Evolutionary conservation across 2,329 filamentous ascomycete species (phyloP).

Genomic region (Metarhizium brunneum): DNA sequence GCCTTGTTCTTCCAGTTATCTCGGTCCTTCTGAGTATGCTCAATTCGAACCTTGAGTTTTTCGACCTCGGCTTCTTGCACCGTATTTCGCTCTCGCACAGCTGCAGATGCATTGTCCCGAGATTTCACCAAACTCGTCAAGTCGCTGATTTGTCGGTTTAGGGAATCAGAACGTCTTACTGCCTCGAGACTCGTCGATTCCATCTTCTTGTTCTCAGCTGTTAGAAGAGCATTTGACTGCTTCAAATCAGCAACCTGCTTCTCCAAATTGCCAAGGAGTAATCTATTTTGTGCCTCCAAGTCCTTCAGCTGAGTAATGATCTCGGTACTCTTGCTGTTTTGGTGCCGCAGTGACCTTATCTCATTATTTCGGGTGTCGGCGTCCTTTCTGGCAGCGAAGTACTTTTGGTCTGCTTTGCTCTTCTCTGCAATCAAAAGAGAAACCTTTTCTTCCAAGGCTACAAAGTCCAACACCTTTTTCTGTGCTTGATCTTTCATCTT

Average conservation of each 20-base stretch:
- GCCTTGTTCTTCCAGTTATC: slow-evolving; percentile 81
- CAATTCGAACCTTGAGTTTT: slow-evolving; percentile 66
- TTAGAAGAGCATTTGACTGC: slow-evolving; percentile 63
- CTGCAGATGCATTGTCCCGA: slow-evolving; percentile 56
- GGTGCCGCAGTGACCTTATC: slow-evolving; percentile 66
- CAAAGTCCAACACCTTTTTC: slow-evolving; percentile 76
- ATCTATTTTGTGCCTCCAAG: slow-evolving; percentile 67
- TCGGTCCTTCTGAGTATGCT: slow-evolving; percentile 71
- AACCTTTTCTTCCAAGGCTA: slow-evolving; percentile 68
- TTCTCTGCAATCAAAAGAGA: slow-evolving; percentile 74
- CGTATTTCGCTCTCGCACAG: slow-evolving; percentile 46
- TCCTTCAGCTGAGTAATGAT: slow-evolving; percentile 93
- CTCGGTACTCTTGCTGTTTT: slow-evolving; percentile 85
- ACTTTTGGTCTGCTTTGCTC: slow-evolving; percentile 94
- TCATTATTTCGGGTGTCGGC: slow-evolving; percentile 80
- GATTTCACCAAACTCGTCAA: slow-evolving; percentile 63
- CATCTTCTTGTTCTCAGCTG: slow-evolving; percentile 63
- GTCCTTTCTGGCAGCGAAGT: slow-evolving; percentile 90
- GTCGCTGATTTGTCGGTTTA: slow-evolving; percentile 68
- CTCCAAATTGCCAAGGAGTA: slow-evolving; percentile 73
- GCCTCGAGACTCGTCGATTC: slow-evolving; percentile 66
- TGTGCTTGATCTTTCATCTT: slow-evolving; percentile 76
- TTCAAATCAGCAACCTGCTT: slow-evolving; percentile 81
- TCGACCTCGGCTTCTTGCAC: slow-evolving; percentile 68
- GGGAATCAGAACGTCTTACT: slow-evolving; percentile 57